Base-by-base conservation (phyloP, 2,329 filamentous ascomycete genomes). In the Calonectria naviculata region DNA sequence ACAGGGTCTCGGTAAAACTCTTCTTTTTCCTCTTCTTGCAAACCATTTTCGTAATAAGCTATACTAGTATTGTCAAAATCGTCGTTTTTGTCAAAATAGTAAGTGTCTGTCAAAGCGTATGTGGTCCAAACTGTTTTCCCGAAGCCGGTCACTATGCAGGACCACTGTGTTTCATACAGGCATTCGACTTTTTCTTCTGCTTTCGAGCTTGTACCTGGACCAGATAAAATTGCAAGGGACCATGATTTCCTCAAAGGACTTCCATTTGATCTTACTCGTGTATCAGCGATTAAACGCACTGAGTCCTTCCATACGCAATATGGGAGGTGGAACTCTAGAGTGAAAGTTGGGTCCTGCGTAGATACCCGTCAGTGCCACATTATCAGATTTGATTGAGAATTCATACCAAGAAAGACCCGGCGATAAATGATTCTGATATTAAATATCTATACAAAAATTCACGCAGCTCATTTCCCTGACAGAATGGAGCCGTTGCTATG, bases 321-420 rank as follows among this genome's bases (percentile, higher is more conserved):
- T 38, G 52, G 52, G 8, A 58, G 21, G 9, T 58, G 52, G 3
- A 58, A 58, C 12, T 58, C 52, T 3, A 58, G 52, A 38, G 28
- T 34, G 12, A 58, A 58, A 5, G 38, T 17, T 38, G n/a, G 9
- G 26, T 12, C 1, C 29, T 36, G 15, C n/a, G n/a, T 26, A 2
- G 4, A 9, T n/a, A 3, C 1, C 6, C 1, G 6, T 52, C 1
- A 56, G 12, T 26, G n/a, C n/a, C n/a, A n/a, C n/a, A n/a, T n/a
- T n/a, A n/a, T n/a, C n/a, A n/a, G n/a, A n/a, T n/a, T n/a, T n/a
- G n/a, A n/a, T n/a, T n/a, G 8, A 19, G 2, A 21, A 2, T 5
- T 24, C 34, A 2, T 9, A 38, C 52, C 1, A 12, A 24, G 17
- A 58, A 15, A 5, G 21, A 26, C 4, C 31, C 52, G 10, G 3